Percentiles rank a stretch among this genome's conserved stretches.
These are phyloP conservation scores for Biscogniauxia marginata DNA, from an alignment of 2,329 filamentous ascomycete genomes.

Conservation along the genomic window DNA sequence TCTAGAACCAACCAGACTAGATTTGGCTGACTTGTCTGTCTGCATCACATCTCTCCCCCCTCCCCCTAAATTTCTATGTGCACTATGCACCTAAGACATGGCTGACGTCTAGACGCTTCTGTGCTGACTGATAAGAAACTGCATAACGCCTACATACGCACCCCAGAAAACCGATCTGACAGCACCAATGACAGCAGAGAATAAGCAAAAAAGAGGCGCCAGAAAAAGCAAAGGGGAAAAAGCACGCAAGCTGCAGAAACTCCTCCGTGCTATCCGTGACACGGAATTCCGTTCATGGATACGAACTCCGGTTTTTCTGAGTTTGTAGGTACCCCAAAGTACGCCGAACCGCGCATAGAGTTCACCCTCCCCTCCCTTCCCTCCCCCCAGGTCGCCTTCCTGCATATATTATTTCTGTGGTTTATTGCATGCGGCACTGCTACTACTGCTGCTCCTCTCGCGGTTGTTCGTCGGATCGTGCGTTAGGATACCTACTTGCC, in stretches of 20 bases:
- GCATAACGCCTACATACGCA: not conserved
- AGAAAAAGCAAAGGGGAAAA: not conserved
- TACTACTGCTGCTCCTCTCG: too few species aligned
- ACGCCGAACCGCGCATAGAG: too few species aligned
- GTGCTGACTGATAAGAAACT: not conserved
- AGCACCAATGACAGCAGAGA: not conserved
- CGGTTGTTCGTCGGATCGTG: too few species aligned
- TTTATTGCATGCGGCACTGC: too few species aligned
- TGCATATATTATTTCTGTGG: slow-evolving; percentile 5
- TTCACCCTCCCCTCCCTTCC: too few species aligned
- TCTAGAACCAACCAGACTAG: too few species aligned
- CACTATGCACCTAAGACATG: not conserved
- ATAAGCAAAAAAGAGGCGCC: not conserved
- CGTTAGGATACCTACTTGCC: not conserved
- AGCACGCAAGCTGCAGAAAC: not conserved
- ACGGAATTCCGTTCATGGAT: too few species aligned
- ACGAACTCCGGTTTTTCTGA: not conserved
- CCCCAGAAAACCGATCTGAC: not conserved
- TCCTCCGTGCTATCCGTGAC: too few species aligned
- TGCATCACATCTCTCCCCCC: not conserved
- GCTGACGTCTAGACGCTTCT: not conserved
- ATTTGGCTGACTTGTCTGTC: not conserved
- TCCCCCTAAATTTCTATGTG: not conserved
- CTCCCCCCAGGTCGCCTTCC: too few species aligned
- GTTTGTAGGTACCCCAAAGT: not conserved